These are phyloP conservation scores for Fragilaria radians DNA, from an alignment of 108 stramenopile genomes.

Conservation along the genomic window DNA sequence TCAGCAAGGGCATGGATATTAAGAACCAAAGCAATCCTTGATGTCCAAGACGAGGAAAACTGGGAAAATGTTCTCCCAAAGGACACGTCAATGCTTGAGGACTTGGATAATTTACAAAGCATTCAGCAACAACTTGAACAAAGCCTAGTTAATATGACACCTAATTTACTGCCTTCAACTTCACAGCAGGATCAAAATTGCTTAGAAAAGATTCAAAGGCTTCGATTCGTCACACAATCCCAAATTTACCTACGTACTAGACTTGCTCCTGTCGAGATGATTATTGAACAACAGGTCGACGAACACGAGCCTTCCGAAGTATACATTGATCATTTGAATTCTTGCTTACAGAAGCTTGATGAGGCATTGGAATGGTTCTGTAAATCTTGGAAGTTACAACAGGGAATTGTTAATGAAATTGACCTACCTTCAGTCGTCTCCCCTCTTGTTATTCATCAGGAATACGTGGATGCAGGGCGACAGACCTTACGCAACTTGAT, in stretches of 20 bases:
- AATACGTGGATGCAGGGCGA: not conserved
- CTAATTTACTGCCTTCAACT: no score
- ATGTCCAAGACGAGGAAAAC: not conserved
- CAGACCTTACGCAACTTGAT: not conserved
- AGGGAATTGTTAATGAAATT: not conserved
- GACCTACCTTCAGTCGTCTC: not conserved
- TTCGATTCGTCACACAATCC: slow-evolving; percentile 18
- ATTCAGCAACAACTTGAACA: not conserved
- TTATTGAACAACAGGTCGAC: slow-evolving; percentile 21
- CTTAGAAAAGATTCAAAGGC: slow-evolving; percentile 12
- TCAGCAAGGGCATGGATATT: slow-evolving; percentile 61
- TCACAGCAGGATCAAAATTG: slow-evolving; percentile 12
- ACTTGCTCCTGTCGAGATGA: slow-evolving; percentile 42
- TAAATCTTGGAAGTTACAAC: slow-evolving; percentile 17
- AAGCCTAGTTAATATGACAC: no score
- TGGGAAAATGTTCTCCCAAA: slow-evolving; percentile 26
- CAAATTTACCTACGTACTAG: slow-evolving; percentile 53
- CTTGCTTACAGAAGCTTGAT: slow-evolving; percentile 21
- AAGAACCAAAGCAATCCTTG: slow-evolving; percentile 46
- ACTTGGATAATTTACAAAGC: slow-evolving; percentile 23
- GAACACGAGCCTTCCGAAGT: slow-evolving; percentile 37
- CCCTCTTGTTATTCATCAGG: not conserved
- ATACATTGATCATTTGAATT: slow-evolving; percentile 30
- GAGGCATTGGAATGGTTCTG: slow-evolving; percentile 33
- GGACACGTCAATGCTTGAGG: slow-evolving; percentile 45